These are phyloP conservation scores for Pythium brassicae DNA, from an alignment of 352 stramenopile genomes.

Conservation along the genomic window DNA sequence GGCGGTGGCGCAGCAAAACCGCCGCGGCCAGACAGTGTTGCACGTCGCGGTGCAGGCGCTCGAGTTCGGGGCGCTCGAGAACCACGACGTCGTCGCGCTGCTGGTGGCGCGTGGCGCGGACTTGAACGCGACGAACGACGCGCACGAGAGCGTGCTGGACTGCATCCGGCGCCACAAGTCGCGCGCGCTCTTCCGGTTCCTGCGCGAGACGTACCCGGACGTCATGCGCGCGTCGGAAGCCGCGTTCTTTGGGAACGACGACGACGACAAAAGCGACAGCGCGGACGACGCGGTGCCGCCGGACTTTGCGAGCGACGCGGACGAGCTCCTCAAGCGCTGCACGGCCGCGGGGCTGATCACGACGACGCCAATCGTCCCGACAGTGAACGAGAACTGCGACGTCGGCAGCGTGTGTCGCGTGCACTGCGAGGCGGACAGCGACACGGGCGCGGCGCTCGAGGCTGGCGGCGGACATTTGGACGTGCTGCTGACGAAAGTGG, in stretches of 20 bases:
- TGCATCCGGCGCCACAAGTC: slow-evolving; percentile 51
- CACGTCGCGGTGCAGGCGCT: slow-evolving; percentile 57
- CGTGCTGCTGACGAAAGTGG: slow-evolving; percentile 65
- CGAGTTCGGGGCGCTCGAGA: slow-evolving; percentile 62
- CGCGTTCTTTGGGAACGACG: slow-evolving; percentile 21
- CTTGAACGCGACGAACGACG: slow-evolving; percentile 24
- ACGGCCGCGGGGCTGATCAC: slow-evolving; percentile 51
- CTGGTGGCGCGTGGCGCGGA: slow-evolving; percentile 33
- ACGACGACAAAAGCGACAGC: slow-evolving; percentile 14
- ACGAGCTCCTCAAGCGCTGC: slow-evolving; percentile 43
- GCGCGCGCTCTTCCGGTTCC: slow-evolving; percentile 44
- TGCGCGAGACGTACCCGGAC: slow-evolving; percentile 33
- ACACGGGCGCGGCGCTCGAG: slow-evolving; percentile 12
- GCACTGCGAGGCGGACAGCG: slow-evolving; percentile 20
- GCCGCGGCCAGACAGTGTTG: slow-evolving; percentile 35
- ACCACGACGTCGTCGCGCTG: slow-evolving; percentile 37
- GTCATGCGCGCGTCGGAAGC: slow-evolving; percentile 19
- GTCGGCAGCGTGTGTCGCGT: slow-evolving; percentile 52
- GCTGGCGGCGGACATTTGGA: slow-evolving; percentile 42
- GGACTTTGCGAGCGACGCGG: slow-evolving; percentile 42
- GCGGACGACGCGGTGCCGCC: slow-evolving; percentile 31
- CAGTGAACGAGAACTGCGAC: slow-evolving; percentile 51
- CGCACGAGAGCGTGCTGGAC: slow-evolving; percentile 39
- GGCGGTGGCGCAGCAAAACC: slow-evolving; percentile 39
- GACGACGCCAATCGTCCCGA: slow-evolving; percentile 29